Conservation (phyloP, 495 filamentous ascomycete genomes). For the Halenospora varia region DNA sequence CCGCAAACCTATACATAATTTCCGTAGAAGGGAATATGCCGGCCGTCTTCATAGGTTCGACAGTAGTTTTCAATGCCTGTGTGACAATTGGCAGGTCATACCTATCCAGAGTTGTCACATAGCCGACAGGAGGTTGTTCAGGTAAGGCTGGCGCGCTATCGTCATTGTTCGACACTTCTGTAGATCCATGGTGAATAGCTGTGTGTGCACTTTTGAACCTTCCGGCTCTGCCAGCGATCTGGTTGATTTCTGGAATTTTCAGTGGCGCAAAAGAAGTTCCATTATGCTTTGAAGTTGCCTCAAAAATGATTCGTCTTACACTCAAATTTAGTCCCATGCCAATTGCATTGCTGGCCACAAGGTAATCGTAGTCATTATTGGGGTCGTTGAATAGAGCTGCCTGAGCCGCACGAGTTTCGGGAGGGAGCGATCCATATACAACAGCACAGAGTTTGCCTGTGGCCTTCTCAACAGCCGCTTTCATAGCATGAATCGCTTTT, state of each 20-base stretch:
- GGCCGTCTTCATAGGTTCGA: constrained; percentile 65
- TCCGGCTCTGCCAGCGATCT: constrained; percentile 92
- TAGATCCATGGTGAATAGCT: constrained; percentile 28
- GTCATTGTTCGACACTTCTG: constrained; percentile 3
- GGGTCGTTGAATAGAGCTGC: constrained; percentile 91
- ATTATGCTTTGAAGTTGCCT: constrained; percentile 64
- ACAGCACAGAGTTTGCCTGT: constrained; percentile 82
- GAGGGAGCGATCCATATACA: constrained; percentile 88
- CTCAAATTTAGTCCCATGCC: constrained; percentile 97
- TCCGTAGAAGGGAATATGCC: constrained; percentile 66
- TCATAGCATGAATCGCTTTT: constrained; percentile 74
- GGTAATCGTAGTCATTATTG: constrained; percentile 87
- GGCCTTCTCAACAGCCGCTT: constrained; percentile 65
- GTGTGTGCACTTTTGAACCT: constrained; percentile 72
- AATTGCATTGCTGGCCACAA: constrained; percentile 94
- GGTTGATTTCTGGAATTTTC: constrained; percentile 76
- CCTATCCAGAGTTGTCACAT: constrained; percentile 75
- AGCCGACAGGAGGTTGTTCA: constrained; percentile 46
- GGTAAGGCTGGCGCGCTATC: constrained; percentile 4
- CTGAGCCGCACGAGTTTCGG: constrained; percentile 88
- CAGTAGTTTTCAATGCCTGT: constrained; percentile 55
- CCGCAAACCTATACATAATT: constrained; percentile 66
- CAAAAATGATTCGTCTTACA: constrained; percentile 88
- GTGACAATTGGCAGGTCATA: constrained; percentile 61
- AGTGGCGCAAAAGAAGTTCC: constrained; percentile 48